Evolutionary conservation across 495 filamentous ascomycete genomes (phyloP), one percentile per base, ranked within the genome.

Genomic region (Penicillium fimorum): DNA sequence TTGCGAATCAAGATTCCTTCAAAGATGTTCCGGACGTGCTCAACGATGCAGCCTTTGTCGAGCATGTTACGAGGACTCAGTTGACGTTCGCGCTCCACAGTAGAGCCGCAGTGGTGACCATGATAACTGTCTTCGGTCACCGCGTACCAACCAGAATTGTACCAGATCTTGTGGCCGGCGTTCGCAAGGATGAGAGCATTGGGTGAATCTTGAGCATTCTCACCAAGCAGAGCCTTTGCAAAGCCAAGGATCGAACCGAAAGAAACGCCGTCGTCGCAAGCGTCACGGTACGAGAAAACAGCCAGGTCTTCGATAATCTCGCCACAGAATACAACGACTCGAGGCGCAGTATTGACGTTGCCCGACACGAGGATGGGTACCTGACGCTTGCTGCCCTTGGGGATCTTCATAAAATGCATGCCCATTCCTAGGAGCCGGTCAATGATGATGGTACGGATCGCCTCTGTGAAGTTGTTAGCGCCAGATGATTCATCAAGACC

Each of bases 261-360:
- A 61, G 84, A 74, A 61, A 95, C 77, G 42, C 87, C 82, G 3
- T 82, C 81, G 0, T 64, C 57, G 52, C 82, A 78, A 18, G 87
- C 66, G 7, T 81, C 74, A 13, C 90, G 86, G 63, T 87, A 87
- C 6, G 90, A 81, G 60, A 90, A 83, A 48, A 92, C 74, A 4
- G 89, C 90, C 4, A 94, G 76, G 50, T 93, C 86, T 62, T 95
- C 87, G 11, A 53, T 58, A 2, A 78, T 65, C 55, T 93, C 86
- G 55, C 88, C 87, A 59, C 95, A 80, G 51, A 94, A 74, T 50
- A 96, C 68, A n/a, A 95, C 71, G 10, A 96, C 72, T 12, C 88
- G 84, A 18, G 79, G 78, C 27, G 80, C 83, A n/a, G 60, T 65
- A 33, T 68, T 57, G 8, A 96, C 64, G 50, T 87, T 77, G 33